These are phyloP conservation scores for Aspergillus diversus DNA, from an alignment of 495 filamentous ascomycete species.

Conservation along the genomic window DNA sequence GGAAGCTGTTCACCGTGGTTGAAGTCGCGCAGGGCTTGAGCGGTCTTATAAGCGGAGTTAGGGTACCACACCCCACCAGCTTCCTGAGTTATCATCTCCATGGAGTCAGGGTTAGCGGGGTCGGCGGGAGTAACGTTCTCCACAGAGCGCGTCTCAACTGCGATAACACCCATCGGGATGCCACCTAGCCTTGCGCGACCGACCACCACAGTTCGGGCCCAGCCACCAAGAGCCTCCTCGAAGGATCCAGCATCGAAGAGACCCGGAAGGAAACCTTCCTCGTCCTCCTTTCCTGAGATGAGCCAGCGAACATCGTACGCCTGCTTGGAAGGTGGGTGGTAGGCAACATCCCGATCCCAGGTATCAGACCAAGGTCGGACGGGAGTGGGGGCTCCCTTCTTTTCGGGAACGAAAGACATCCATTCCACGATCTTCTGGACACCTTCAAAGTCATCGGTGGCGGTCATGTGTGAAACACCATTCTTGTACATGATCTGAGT, in stretches of 20 bases:
- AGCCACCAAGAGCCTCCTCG: constrained; percentile 93
- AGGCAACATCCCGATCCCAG: constrained; percentile 92
- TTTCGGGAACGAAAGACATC: constrained; percentile 95
- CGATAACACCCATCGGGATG: constrained; percentile 98
- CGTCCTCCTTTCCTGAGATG: constrained; percentile 87
- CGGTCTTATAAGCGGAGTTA: constrained; percentile 99
- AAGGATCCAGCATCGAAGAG: constrained; percentile 97
- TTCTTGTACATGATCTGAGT: constrained; percentile 99
- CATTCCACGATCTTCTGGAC: constrained; percentile 97
- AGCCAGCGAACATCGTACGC: constrained; percentile 93
- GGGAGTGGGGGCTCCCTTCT: constrained; percentile 85
- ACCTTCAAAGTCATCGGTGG: constrained; percentile 96
- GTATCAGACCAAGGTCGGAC: constrained; percentile 81
- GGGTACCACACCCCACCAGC: constrained; percentile 99
- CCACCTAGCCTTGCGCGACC: constrained; percentile 96
- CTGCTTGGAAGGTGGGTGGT: constrained; percentile 82
- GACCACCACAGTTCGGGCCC: constrained; percentile 95
- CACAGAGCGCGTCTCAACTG: constrained; percentile 90
- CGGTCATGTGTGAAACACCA: constrained; percentile 98
- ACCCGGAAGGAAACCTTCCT: constrained; percentile 84
- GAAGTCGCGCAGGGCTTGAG: constrained; percentile 97
- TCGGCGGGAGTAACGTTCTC: constrained; percentile 99
- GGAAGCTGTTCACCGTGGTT: constrained; percentile 98
- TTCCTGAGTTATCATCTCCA: constrained; percentile 89
- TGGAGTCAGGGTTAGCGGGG: constrained; percentile 96